Evolutionary conservation across 2,329 filamentous ascomycete species (phyloP).

Genomic region (Ophiosphaerella korrae): DNA sequence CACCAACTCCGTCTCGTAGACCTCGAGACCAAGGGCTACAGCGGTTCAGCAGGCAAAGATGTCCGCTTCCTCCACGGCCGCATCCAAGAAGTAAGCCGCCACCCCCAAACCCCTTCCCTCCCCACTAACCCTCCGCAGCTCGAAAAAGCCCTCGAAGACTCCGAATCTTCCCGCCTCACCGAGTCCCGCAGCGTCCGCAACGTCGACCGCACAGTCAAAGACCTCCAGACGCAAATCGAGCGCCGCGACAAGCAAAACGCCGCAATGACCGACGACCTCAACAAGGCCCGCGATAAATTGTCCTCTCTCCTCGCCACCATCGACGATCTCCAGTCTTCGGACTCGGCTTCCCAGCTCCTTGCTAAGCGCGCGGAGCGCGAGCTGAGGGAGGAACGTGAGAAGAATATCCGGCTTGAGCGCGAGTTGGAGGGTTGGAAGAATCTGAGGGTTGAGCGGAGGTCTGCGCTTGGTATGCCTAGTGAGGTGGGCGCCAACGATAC

Average conservation of each 20-base stretch:
- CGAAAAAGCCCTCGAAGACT: constrained; percentile 82
- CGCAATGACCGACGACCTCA: constrained; percentile 81
- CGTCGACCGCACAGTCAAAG: constrained; percentile 90
- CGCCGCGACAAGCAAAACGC: constrained; percentile 86
- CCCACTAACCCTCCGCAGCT: constrained; percentile 62
- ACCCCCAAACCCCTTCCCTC: neutral
- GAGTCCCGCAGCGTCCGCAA: constrained; percentile 89
- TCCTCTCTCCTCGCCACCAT: constrained; percentile 89
- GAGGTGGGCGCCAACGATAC: constrained; percentile 52
- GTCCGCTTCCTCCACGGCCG: constrained; percentile 93
- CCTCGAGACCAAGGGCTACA: constrained; percentile 93
- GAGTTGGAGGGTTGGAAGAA: constrained; percentile 84
- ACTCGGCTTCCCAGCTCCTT: constrained; percentile 79
- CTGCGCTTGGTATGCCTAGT: constrained; percentile 41
- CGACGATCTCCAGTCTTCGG: constrained; percentile 88
- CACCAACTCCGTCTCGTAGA: constrained; percentile 88
- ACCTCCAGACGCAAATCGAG: constrained; percentile 89
- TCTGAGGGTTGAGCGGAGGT: constrained; percentile 65
- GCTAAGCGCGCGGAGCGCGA: constrained; percentile 88
- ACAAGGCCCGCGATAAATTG: constrained; percentile 85
- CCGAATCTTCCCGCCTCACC: constrained; percentile 77
- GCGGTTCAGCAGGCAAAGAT: constrained; percentile 86
- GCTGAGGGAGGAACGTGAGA: constrained; percentile 86
- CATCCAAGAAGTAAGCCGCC: constrained; percentile 81
- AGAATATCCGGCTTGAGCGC: constrained; percentile 77